Evolutionary conservation across 1,139 yeast species (phyloP).

Genomic region (Diutina neorugosa): DNA sequence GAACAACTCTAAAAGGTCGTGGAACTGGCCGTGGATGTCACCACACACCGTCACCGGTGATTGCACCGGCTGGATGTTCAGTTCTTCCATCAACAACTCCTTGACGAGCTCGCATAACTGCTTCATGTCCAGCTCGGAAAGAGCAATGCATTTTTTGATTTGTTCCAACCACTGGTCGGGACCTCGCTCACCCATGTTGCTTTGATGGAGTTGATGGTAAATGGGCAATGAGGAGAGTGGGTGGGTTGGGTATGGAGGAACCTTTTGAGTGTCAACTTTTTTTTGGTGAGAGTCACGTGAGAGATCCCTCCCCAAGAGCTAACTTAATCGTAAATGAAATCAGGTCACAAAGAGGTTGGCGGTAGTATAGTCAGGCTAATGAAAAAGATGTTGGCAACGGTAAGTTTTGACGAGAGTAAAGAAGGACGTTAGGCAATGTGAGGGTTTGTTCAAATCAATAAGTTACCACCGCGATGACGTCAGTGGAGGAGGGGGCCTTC

Average conservation of each 20-base stretch:
- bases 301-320: background rate
- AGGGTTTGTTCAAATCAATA: too few species aligned
- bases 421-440: too few species aligned
- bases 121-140: constrained; percentile 91
- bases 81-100: constrained; percentile 19
- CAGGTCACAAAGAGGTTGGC: background rate
- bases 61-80: constrained; percentile 89
- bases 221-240: background rate
- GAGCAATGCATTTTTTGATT: constrained; percentile 77
- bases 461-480: background rate
- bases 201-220: background rate
- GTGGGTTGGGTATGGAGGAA: background rate
- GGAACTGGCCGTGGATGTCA: constrained; percentile 83
- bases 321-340: background rate
- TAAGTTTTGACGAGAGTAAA: background rate
- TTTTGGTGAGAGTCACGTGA: background rate
- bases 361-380: too few species aligned
- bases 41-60: constrained; percentile 99
- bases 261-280: background rate
- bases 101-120: constrained; percentile 79
- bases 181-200: constrained; percentile 4
- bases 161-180: constrained; percentile 97
- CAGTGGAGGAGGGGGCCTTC: background rate
- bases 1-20: constrained; percentile 82
- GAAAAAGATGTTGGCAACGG: background rate